Conservation (phyloP, 371 early-diverging fungal genomes). For the Rhizomucor pusillus region DNA sequence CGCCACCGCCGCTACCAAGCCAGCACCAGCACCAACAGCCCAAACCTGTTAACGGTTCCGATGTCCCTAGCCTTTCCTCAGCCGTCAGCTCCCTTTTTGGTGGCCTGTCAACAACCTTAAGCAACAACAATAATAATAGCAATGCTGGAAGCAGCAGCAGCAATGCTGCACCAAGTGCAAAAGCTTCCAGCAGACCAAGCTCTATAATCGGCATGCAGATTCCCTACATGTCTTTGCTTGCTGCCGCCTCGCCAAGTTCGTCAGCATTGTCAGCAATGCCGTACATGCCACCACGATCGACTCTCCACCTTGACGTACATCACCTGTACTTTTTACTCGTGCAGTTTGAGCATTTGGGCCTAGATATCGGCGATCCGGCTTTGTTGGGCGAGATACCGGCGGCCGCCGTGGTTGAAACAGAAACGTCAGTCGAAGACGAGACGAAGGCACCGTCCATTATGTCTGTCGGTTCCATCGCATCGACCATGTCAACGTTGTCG, state of each 20-base stretch:
- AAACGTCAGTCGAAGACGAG: conserved; percentile 28
- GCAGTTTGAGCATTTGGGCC: conserved; percentile 58
- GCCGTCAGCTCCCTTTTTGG: conserved; percentile 16
- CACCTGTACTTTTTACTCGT: conserved; percentile 59
- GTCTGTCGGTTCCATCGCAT: conserved; percentile 53
- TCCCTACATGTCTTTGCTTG: conserved; percentile 46
- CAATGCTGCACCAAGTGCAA: conserved; percentile 14
- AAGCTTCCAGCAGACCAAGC: conserved; percentile 14
- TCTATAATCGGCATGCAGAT: conserved; percentile 27
- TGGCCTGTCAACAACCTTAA: conserved; percentile 18
- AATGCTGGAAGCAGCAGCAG: conserved; percentile 16
- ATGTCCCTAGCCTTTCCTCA: conserved; percentile 12
- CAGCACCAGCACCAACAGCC: conserved; percentile 8
- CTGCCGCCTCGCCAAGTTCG: conserved; percentile 37
- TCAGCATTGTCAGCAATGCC: conserved; percentile 29
- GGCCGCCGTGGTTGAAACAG: conserved; percentile 32
- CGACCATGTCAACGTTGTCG: conserved; percentile 56
- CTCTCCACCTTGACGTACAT: conserved; percentile 55
- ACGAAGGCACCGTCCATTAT: conserved; percentile 49
- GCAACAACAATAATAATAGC: conserved; percentile 26
- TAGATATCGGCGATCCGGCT: conserved; percentile 50
- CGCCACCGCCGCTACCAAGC: conserved; percentile 7
- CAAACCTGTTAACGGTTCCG: conserved; percentile 10
- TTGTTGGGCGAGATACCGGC: conserved; percentile 25
- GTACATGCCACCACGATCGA: conserved; percentile 38